phyloP scores from a whole-genome alignment of 2,329 filamentous ascomycete species.

The Trichothecium sympodiale region DNA sequence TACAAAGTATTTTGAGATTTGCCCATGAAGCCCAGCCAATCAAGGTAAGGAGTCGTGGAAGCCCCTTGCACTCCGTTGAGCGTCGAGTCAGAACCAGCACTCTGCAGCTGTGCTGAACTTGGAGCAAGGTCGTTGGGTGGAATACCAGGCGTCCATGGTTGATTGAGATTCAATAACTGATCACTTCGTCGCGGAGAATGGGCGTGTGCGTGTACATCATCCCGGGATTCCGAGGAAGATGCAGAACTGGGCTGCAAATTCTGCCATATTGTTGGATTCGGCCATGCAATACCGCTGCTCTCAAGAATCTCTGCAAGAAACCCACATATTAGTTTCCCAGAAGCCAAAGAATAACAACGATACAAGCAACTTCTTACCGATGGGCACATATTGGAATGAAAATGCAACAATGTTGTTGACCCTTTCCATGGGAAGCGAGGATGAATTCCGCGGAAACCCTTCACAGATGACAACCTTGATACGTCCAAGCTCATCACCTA shows the following conservation, averaged over 20 bases:
- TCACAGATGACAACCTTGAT: constrained; percentile 71
- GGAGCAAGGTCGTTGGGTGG: background rate
- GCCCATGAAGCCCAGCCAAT: no score
- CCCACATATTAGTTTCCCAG: no score
- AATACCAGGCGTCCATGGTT: background rate
- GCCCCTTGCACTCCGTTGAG: no score
- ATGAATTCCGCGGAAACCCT: constrained; percentile 48
- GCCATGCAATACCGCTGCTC: constrained; percentile 66
- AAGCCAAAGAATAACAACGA: no score
- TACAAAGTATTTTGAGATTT: no score
- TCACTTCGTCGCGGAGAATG: constrained; percentile 45
- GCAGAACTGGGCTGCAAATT: constrained; percentile 25
- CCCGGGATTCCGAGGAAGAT: constrained; percentile 29
- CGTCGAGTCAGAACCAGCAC: no score
- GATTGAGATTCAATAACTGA: no score
- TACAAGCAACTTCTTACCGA: constrained; percentile 39
- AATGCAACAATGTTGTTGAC: constrained; percentile 67
- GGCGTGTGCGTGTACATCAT: constrained; percentile 45
- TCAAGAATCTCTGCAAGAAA: constrained; percentile 55
- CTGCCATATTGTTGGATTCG: constrained; percentile 60
- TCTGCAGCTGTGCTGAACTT: no score
- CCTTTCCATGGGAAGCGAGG: constrained; percentile 46
- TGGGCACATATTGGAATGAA: constrained; percentile 75
- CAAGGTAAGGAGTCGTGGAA: no score
- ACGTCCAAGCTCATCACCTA: constrained; percentile 59